Base-by-base conservation (phyloP, 257 asterid genomes). In the Lycium barbarum region DNA sequence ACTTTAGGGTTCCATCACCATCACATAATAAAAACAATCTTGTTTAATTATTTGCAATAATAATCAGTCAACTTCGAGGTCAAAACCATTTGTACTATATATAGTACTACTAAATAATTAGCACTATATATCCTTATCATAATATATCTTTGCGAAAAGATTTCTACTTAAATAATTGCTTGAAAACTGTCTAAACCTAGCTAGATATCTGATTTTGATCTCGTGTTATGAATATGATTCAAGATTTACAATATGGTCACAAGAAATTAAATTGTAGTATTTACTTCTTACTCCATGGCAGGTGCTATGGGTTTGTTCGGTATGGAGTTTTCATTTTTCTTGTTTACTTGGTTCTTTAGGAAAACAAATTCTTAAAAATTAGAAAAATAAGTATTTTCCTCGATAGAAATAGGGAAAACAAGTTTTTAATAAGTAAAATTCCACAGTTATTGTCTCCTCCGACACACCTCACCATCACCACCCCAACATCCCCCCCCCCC, bases 41-140 rank as follows among this genome's bases (percentile, higher is more conserved):
- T 85, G 63, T 87, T 62, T 71, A 71, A 71, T 71, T 80, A 86
- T 78, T 82, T 81, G 80, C 20, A 84, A 74, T 87, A 88, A 73
- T 87, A 88, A 83, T 86, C 90, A 85, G 87, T 89, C 88, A 87
- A 90, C 81, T 85, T 85, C 80, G 62, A 88, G 83, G 92, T 92
- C 94, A 90, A 90, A 90, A 65, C 86, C 87, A 78, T 54, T 4
- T 26, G 82, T 53, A 82, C 72, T 45, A 82, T 35, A 63, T 63
- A 63, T 63, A 82, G 74, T 26, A 47, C 84, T 47, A 76, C 45
- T 51, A 53, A 53, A 40, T 9, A 88, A 89, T 86, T 85, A 83
- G 78, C 88, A 73, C n/a, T n/a, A n/a, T n/a, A 87, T 83, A 83
- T 63, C 40, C 74, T 85, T 88, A 86, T 84, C 80, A 83, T 51